A percentile compares a stretch with the other conserved stretches of the same genome.
phyloP scores from a whole-genome alignment of 768 basidiomycete genomes.

The Tulasnella sp. region DNA sequence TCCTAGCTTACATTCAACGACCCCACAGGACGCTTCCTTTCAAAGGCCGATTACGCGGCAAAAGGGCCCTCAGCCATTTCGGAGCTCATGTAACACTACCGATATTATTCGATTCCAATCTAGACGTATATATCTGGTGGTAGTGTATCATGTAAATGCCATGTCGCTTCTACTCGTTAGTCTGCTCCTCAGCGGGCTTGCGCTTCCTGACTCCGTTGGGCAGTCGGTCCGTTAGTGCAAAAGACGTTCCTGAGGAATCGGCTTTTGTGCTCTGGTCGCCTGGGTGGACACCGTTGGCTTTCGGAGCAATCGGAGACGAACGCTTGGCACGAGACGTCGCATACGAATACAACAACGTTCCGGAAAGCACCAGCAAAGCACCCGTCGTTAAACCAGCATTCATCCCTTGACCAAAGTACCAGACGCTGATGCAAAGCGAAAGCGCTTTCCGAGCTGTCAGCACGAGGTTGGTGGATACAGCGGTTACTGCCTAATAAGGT shows the following conservation, averaged over 20 bases:
- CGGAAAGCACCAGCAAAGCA: slow-evolving; percentile 68
- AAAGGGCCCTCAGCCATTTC: slow-evolving; percentile 72
- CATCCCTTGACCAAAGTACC: slow-evolving; percentile 77
- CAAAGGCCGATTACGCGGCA: slow-evolving; percentile 70
- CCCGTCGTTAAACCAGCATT: slow-evolving; percentile 61
- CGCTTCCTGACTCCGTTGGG: neutral
- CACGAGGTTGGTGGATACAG: slow-evolving; percentile 76
- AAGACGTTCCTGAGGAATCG: neutral
- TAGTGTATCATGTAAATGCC: neutral
- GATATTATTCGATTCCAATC: neutral
- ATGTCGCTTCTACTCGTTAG: neutral
- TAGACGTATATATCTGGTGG: neutral
- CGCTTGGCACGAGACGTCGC: slow-evolving; percentile 13
- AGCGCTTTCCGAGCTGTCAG: slow-evolving; percentile 77
- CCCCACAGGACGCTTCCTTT: slow-evolving; percentile 61
- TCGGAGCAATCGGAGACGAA: neutral
- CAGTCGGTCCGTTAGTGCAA: neutral
- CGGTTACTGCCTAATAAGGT: slow-evolving; percentile 58
- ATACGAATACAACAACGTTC: slow-evolving; percentile 53
- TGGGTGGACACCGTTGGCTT: neutral
- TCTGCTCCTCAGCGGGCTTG: neutral
- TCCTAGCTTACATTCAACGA: slow-evolving; percentile 69
- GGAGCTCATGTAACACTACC: slow-evolving; percentile 44
- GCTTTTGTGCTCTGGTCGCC: neutral
- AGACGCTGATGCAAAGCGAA: slow-evolving; percentile 74